These are phyloP conservation scores for Colletotrichum godetiae DNA, from an alignment of 2,329 filamentous ascomycete genomes.

Conservation along the genomic window DNA sequence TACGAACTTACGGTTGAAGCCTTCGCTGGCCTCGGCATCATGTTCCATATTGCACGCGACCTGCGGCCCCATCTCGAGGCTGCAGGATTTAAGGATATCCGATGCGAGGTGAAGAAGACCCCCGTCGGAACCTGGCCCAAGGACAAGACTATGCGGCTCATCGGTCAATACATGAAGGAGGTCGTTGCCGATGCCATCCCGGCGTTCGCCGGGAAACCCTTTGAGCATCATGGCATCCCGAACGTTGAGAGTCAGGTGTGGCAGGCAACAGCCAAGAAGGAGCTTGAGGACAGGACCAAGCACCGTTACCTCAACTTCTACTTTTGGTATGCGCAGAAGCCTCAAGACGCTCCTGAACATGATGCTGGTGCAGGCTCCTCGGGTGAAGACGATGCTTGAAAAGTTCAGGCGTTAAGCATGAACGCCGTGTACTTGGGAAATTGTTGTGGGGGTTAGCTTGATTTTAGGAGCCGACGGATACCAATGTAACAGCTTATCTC, in stretches of 20 bases:
- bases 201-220: slow-evolving; percentile 54
- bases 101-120: slow-evolving; percentile 54
- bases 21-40: slow-evolving; percentile 44
- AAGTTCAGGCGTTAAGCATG: not conserved
- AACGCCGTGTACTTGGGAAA: no score
- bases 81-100: slow-evolving; percentile 58
- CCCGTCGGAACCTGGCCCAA: slow-evolving; percentile 59
- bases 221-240: slow-evolving; percentile 50
- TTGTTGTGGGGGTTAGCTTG: no score
- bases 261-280: slow-evolving; percentile 44
- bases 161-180: slow-evolving; percentile 59
- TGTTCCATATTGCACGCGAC: slow-evolving; percentile 47
- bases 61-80: slow-evolving; percentile 49
- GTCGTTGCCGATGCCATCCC: no score
- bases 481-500: no score
- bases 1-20: not conserved
- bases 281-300: slow-evolving; percentile 46
- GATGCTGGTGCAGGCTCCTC: not conserved
- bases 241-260: slow-evolving; percentile 48
- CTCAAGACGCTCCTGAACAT: not conserved
- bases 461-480: no score
- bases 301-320: slow-evolving; percentile 58
- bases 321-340: slow-evolving; percentile 58
- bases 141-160: slow-evolving; percentile 51
- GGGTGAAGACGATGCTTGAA: not conserved